A percentile compares a stretch with the other conserved stretches of the same genome.
These are phyloP conservation scores for Auricularia heimuer DNA, from an alignment of 768 basidiomycete genomes.

Conservation along the genomic window DNA sequence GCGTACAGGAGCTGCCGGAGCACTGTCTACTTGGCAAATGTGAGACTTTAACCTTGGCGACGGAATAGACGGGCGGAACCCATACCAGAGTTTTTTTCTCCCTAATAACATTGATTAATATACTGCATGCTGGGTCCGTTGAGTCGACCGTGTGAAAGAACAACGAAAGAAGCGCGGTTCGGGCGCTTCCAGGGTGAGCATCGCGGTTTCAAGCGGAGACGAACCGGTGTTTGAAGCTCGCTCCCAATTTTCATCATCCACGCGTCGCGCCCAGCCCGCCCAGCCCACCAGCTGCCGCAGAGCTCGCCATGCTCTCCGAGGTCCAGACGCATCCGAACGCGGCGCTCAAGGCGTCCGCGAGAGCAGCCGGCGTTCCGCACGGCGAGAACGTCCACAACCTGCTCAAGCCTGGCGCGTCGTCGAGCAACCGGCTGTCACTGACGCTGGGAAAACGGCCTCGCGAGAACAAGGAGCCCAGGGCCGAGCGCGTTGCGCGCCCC, in stretches of 20 bases:
- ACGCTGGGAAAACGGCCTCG: not conserved
- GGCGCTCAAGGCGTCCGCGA: not conserved
- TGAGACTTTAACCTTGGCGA: too few relatives aligned
- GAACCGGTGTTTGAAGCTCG: not conserved
- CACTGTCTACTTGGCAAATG: too few relatives aligned
- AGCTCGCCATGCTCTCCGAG: not conserved
- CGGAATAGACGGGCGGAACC: too few relatives aligned
- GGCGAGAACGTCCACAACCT: not conserved
- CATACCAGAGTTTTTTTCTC: too few relatives aligned
- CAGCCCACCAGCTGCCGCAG: not conserved
- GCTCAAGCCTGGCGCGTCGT: not conserved
- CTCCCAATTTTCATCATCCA: not conserved
- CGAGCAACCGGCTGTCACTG: not conserved
- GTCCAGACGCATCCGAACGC: not conserved
- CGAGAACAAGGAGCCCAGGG: not conserved
- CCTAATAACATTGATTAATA: too few relatives aligned
- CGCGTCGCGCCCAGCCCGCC: not conserved
- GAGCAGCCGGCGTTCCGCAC: not conserved
- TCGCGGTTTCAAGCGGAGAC: not conserved
- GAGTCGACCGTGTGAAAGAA: too few relatives aligned
- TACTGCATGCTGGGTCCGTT: too few relatives aligned
- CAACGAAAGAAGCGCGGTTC: too few relatives aligned
- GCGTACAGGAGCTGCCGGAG: too few relatives aligned
- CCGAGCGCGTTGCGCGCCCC: not conserved
- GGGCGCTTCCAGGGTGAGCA: not conserved